phyloP scores from a whole-genome alignment of 441 rosid genomes.

The Geranium incanum region DNA sequence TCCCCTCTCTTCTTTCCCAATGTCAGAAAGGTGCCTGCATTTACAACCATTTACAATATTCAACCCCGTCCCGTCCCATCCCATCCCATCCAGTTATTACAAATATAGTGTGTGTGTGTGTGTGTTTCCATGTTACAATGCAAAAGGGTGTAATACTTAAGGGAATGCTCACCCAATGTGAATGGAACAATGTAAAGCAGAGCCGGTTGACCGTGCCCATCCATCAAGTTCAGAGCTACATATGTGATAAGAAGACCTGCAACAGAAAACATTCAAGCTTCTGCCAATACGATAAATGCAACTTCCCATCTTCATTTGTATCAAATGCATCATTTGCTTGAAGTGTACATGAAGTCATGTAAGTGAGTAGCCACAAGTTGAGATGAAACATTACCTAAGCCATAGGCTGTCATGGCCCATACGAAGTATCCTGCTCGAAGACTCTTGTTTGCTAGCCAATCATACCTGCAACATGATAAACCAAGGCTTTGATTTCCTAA shows the following conservation, averaged over 20 bases:
- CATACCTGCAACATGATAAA: slow-evolving; percentile 30
- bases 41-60: not conserved
- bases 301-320: not conserved
- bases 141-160: too few species aligned
- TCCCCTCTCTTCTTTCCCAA: slow-evolving; percentile 87
- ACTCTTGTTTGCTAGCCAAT: slow-evolving; percentile 38
- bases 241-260: slow-evolving; percentile 65
- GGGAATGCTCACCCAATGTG: slow-evolving; percentile 45
- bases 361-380: not conserved
- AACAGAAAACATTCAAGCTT: not conserved
- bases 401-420: slow-evolving; percentile 53
- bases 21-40: slow-evolving; percentile 66
- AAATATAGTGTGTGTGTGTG: too few species aligned
- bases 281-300: not conserved
- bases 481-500: not conserved
- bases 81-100: too few species aligned
- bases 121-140: too few species aligned
- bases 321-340: not conserved
- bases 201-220: slow-evolving; percentile 77
- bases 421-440: slow-evolving; percentile 41
- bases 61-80: too few species aligned
- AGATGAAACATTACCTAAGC: slow-evolving; percentile 29
- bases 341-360: not conserved
- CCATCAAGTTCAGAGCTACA: slow-evolving; percentile 65
- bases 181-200: slow-evolving; percentile 68